Base-by-base conservation (phyloP, 768 basidiomycete species). In the Termitomyces sp. region DNA sequence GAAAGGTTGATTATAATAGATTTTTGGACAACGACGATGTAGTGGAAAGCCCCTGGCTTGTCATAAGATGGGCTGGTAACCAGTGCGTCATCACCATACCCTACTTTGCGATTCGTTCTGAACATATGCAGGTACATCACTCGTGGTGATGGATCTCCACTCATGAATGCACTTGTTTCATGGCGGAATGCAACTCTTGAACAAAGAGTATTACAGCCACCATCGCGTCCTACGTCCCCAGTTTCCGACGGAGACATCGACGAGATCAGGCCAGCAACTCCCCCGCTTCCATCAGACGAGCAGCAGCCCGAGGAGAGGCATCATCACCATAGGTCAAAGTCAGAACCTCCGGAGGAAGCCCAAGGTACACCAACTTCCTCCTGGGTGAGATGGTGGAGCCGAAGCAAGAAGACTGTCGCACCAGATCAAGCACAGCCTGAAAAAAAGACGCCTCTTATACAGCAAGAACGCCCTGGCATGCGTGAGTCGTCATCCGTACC, bases 321-420 rank as follows among this genome's bases (percentile, higher is more conserved):
- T 36, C 58, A 65, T 42, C 29, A n/a, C n/a, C 68, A 73, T 49
- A 67, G 70, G 48, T 72, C 68, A 15, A 77, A 75, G 57, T 79
- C 75, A 16, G 79, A 77, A 59, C 77, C 78, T 16, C 73, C 70
- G 28, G 74, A 70, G 47, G 63, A 65, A 15, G 58, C 61, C 3
- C 57, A 60, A 54, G 60, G 68, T 37, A 77, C 77, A 63, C 79
- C 82, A 4, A 79, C 81, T 15, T 80, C 82, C 0, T 86, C 85
- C n/a, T 93, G 90, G 92, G 82, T 82, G 37, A 81, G 84, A 39
- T 93, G 92, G 92, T 94, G 90, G 91, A 85, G 81, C 59, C 77
- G 88, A 20, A 86, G 83, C 69, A 71, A 77, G 55, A 73, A 71
- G 54, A 75, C 70, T 4, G 67, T 65, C 24, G 61, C 52, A 15